Evolutionary conservation across 164 flowering plant species (phyloP).

Genomic region (Vitis labrusca): DNA sequence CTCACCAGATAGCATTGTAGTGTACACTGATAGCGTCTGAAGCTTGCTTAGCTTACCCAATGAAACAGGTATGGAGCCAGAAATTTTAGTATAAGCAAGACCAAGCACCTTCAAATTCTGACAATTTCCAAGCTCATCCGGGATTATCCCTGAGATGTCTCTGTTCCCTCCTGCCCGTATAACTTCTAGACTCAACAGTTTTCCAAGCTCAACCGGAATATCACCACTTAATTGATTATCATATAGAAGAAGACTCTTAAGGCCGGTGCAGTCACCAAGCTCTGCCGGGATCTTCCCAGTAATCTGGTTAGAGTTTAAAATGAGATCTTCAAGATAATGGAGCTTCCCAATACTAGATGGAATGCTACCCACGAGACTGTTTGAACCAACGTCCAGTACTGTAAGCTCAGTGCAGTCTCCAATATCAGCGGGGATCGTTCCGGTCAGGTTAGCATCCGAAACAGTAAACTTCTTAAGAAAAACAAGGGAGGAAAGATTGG

Average conservation of each 20-base stretch:
- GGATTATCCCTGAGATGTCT: slow-evolving; percentile 1
- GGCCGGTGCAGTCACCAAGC: slow-evolving; percentile 8
- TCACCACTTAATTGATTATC: slow-evolving; percentile 14
- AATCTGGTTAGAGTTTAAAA: slow-evolving; percentile 56
- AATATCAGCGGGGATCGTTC: slow-evolving; percentile 62
- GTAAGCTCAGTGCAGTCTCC: slow-evolving; percentile 50
- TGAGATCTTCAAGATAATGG: slow-evolving; percentile 32
- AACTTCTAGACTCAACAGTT: not conserved
- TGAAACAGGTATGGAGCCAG: slow-evolving; percentile 14
- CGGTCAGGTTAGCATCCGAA: slow-evolving; percentile 15
- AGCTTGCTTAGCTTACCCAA: slow-evolving; percentile 14
- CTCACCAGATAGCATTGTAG: slow-evolving; percentile 10
- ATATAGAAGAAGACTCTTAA: not conserved
- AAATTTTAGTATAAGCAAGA: slow-evolving; percentile 53
- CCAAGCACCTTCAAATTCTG: slow-evolving; percentile 45
- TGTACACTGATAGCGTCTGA: slow-evolving; percentile 2
- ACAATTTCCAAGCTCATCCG: slow-evolving; percentile 3
- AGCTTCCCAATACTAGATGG: slow-evolving; percentile 46
- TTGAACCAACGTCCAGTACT: slow-evolving; percentile 48
- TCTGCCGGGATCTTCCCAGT: slow-evolving; percentile 29
- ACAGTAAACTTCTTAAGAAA: not conserved
- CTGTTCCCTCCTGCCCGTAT: slow-evolving; percentile 3
- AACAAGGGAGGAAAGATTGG: slow-evolving; percentile 31
- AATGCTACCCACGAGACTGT: slow-evolving; percentile 43
- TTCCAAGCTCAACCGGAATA: slow-evolving; percentile 6